Conservation (phyloP, 805 yeast genomes). For the Lachancea sp. region DNA sequence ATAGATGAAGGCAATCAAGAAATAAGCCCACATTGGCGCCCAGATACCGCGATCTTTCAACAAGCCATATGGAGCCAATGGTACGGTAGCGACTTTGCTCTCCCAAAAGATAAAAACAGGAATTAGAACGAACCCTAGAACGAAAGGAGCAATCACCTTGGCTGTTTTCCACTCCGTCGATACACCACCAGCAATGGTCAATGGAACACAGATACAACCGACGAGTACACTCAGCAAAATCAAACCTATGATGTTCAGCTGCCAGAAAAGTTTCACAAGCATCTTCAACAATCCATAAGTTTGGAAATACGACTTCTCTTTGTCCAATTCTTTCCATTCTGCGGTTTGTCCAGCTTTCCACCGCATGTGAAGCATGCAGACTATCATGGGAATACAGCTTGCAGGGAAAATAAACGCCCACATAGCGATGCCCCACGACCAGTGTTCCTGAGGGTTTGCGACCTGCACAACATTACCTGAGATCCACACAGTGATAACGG, state of each 20-base stretch:
- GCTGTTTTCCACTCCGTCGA: constrained; percentile 44
- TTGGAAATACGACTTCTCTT: constrained; percentile 19
- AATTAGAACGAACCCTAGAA: constrained; percentile 48
- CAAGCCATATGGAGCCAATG: constrained; percentile 45
- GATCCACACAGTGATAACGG: constrained; percentile 61
- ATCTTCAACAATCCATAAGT: constrained; percentile 9
- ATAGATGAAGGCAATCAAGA: constrained; percentile 36
- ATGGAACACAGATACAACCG: constrained; percentile 53
- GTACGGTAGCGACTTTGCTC: constrained; percentile 40
- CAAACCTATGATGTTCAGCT: constrained; percentile 57
- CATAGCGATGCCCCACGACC: constrained; percentile 48
- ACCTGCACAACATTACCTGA: constrained; percentile 42
- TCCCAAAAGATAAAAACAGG: constrained; percentile 47
- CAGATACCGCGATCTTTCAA: constrained; percentile 60
- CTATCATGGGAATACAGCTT: constrained; percentile 40
- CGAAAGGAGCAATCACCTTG: constrained; percentile 51
- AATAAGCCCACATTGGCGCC: constrained; percentile 55
- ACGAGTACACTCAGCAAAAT: constrained; percentile 44
- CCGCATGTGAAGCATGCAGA: constrained; percentile 38
- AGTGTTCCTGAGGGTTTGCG: constrained; percentile 19
- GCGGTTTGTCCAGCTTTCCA: constrained; percentile 3
- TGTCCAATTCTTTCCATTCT: constrained; percentile 12
- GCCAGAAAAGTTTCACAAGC: constrained; percentile 34
- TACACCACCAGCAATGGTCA: constrained; percentile 58
- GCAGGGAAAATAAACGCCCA: constrained; percentile 49